Conservation (phyloP, 352 stramenopile genomes). For the Pythium utonaiense region DNA sequence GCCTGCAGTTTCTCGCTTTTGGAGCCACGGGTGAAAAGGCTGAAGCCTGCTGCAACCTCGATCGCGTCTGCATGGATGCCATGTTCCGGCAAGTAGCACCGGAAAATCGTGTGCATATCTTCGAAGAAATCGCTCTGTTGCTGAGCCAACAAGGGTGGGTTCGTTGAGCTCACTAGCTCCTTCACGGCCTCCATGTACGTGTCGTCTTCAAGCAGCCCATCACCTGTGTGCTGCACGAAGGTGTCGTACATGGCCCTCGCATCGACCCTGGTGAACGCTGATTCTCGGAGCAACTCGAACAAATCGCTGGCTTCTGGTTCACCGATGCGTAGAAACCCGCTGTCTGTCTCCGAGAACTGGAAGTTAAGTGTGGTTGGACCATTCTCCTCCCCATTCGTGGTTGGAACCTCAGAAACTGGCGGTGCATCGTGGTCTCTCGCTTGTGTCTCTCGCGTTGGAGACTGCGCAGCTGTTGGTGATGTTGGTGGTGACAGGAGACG, state of each 20-base stretch:
- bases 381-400: slow-evolving; percentile 16
- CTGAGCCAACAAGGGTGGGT: slow-evolving; percentile 66
- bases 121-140: slow-evolving; percentile 76
- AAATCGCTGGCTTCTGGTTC: slow-evolving; percentile 56
- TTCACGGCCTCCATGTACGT: slow-evolving; percentile 80
- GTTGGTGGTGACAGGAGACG: slow-evolving; percentile 28
- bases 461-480: neutral
- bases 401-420: slow-evolving; percentile 17
- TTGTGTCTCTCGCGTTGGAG: neutral
- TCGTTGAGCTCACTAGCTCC: slow-evolving; percentile 75
- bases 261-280: slow-evolving; percentile 65
- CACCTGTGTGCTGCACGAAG: slow-evolving; percentile 81
- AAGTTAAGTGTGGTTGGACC: slow-evolving; percentile 42
- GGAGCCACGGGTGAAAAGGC: slow-evolving; percentile 74
- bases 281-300: slow-evolving; percentile 61
- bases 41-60: slow-evolving; percentile 80
- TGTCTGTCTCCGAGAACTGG: slow-evolving; percentile 61
- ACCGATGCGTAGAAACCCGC: slow-evolving; percentile 45
- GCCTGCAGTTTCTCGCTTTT: slow-evolving; percentile 86
- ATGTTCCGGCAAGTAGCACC: slow-evolving; percentile 64
- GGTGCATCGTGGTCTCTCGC: neutral
- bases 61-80: slow-evolving; percentile 70
- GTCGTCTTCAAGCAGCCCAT: slow-evolving; percentile 78
- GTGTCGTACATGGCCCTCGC: slow-evolving; percentile 82
- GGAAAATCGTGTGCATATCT: slow-evolving; percentile 73